Evolutionary conservation across 768 basidiomycete species (phyloP).

Genomic region (Pisolithus sp.): DNA sequence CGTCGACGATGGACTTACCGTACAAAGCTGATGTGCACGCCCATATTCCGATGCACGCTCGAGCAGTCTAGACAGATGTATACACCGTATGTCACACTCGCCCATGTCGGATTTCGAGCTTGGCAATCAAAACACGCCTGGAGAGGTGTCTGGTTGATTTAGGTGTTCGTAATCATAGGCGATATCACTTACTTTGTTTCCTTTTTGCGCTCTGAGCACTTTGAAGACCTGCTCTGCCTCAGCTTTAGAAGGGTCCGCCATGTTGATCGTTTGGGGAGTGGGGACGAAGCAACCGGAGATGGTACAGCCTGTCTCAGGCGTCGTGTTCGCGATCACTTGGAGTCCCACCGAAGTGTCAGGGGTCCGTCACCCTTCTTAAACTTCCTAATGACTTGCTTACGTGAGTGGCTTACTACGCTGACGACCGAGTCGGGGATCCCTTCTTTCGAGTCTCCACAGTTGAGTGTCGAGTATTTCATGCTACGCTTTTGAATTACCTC

Average conservation of each 20-base stretch:
- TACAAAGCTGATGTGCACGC: constrained; percentile 97
- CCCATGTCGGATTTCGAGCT: constrained; percentile 96
- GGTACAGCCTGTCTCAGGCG: neutral
- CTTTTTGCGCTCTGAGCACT: constrained; percentile 70
- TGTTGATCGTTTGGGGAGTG: constrained; percentile 16
- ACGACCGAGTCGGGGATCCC: too few relatives aligned
- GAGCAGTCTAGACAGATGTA: constrained; percentile 99
- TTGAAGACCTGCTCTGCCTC: constrained; percentile 84
- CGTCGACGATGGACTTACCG: constrained; percentile 45
- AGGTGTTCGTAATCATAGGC: neutral
- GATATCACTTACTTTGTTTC: constrained; percentile 56
- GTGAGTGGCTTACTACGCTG: too few relatives aligned
- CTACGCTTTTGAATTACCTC: too few relatives aligned
- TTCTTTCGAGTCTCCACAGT: too few relatives aligned
- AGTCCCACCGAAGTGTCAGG: too few relatives aligned
- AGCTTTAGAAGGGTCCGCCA: constrained; percentile 72
- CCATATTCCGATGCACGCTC: constrained; percentile 90
- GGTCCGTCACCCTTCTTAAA: too few relatives aligned
- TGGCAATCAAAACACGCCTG: constrained; percentile 92
- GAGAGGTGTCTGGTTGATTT: neutral
- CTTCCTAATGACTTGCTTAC: too few relatives aligned
- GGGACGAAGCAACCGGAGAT: neutral
- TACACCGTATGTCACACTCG: constrained; percentile 91
- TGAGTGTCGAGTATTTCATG: too few relatives aligned
- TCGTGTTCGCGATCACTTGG: neutral